Evolutionary conservation across 2,329 filamentous ascomycete species (phyloP), one percentile per base, ranked within the genome.

Genomic region (Tolypocladium endophyticum): DNA sequence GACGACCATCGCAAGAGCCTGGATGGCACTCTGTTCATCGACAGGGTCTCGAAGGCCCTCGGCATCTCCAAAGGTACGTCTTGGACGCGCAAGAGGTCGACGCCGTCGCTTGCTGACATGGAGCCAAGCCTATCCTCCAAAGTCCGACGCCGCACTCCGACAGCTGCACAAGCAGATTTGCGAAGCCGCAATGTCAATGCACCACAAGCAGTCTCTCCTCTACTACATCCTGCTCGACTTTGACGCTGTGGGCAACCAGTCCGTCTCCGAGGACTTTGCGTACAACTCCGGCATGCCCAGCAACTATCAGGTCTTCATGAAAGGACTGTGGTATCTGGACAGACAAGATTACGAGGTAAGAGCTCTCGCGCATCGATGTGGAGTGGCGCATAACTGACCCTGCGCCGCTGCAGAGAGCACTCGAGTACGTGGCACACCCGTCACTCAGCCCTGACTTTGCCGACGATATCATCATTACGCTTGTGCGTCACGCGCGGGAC

Each of bases 191-290:
- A 85, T 87, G 65, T 82, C 87, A 9, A 79, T 84, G 58, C 88
- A 92, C 71, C 87, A 92, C 75, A 92, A 92, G 72, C 85, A 92
- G 64, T 90, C 90, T 23, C 81, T 94, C 55, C 79, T 95, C 64
- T 95, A 90, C 78, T 96, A 95, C 71, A 77, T 95, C 45, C 81
- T 95, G 3, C 87, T 90, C 68, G 90, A 95, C 71, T 83, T 88
- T 69, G 83, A 87, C 67, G 73, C 77, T 45, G 73, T 76, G 35
- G 77, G 81, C 57, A 77, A 79, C 25, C 77, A 79, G 23, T 78
- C 81, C 41, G 67, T 77, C 8, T 78, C 85, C 2, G 78, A 80
- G 25, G 62, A 70, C 1, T 91, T 93, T 65, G 84, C 86, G 20
- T 73, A 75, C 50, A 75, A 76, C 30, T 85, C 85, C 6, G 85